phyloP scores from a whole-genome alignment of 768 basidiomycete species.

The Cubamyces sp. region DNA sequence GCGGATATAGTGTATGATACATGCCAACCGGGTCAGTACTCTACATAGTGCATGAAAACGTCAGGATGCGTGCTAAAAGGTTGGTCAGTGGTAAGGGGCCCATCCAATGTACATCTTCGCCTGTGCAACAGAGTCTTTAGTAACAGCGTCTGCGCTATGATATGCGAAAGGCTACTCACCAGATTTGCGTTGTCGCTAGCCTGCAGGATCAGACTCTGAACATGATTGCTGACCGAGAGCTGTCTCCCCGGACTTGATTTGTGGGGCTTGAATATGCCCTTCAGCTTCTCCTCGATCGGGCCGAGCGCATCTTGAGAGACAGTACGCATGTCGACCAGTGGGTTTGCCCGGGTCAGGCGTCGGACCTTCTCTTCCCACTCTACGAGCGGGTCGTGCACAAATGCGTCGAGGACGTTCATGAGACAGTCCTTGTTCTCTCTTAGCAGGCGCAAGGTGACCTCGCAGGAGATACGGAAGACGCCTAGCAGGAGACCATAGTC shows the following conservation, averaged over 20 bases:
- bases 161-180: conserved; percentile 41
- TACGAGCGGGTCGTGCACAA: conserved; percentile 94
- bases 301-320: conserved; percentile 77
- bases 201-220: conserved; percentile 90
- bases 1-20: conserved; percentile 15
- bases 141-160: conserved; percentile 10
- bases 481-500: conserved; percentile 48
- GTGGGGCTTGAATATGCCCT: conserved; percentile 62
- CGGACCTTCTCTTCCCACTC: conserved; percentile 90
- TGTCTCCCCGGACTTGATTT: conserved; percentile 51
- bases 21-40: not conserved
- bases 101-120: conserved; percentile 91
- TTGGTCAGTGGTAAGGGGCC: conserved; percentile 72
- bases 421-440: conserved; percentile 90
- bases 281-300: conserved; percentile 84
- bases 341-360: conserved; percentile 42
- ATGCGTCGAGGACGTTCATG: conserved; percentile 95
- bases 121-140: conserved; percentile 43
- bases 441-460: conserved; percentile 85
- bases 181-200: conserved; percentile 77
- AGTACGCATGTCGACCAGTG: conserved; percentile 48
- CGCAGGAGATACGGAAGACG: conserved; percentile 88
- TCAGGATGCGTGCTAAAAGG: not conserved
- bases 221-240: conserved; percentile 81
- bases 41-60: not conserved